phyloP scores from a whole-genome alignment of 2,329 filamentous ascomycete species.

The Fusarium proliferatum region DNA sequence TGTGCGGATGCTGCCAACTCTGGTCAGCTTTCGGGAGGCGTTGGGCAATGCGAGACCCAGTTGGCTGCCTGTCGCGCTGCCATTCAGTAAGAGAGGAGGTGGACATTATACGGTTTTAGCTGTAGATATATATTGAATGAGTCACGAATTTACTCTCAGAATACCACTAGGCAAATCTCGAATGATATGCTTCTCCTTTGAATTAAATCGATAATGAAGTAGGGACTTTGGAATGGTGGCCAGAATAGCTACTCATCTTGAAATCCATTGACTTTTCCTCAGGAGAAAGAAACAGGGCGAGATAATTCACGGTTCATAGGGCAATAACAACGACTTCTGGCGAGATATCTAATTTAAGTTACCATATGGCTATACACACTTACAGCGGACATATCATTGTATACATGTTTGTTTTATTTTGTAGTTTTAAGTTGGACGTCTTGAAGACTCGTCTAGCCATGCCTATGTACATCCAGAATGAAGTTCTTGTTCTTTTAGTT shows the following conservation, averaged over 20 bases:
- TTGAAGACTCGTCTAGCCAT: neutral
- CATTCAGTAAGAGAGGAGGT: neutral
- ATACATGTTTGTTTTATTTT: too few species aligned
- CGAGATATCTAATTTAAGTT: too few species aligned
- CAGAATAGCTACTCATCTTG: neutral
- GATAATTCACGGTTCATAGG: too few species aligned
- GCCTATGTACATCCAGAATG: neutral
- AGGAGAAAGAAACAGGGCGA: neutral
- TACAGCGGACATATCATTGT: too few species aligned
- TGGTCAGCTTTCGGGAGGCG: neutral
- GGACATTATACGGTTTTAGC: neutral
- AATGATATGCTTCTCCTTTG: too few species aligned
- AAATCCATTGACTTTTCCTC: rapidly evolving
- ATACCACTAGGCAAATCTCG: neutral
- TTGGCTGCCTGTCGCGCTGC: neutral
- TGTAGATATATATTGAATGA: neutral
- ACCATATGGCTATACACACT: too few species aligned
- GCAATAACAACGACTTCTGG: too few species aligned
- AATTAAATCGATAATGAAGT: too few species aligned
- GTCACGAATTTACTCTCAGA: neutral
- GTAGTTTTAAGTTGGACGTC: neutral
- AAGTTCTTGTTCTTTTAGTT: neutral
- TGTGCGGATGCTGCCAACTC: neutral
- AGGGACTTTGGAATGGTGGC: neutral
- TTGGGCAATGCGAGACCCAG: neutral